Base-by-base conservation (phyloP, 2,329 filamentous ascomycete species). In the Paracoccidioides lutzii region DNA sequence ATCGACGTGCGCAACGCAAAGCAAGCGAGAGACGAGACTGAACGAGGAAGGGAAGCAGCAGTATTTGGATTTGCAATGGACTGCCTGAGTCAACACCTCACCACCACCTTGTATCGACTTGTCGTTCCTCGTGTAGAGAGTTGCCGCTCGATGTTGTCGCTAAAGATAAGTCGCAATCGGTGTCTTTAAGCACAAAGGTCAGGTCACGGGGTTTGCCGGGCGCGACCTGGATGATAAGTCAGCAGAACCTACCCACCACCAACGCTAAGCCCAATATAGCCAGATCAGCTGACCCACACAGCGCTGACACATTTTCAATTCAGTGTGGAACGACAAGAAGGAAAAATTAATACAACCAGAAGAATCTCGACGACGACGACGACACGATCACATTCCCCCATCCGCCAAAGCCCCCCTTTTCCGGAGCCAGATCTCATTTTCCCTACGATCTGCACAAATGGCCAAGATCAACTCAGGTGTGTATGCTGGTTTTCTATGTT, bases 381-480 rank as follows among this genome's bases (percentile, higher is more conserved):
- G 51, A 52, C 49, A 43, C 28, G 41, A 43, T 30, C 22, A 12
- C 22, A 22, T n/a, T 44, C 40, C 4, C 28, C 40, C 38, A 38
- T 15, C 30, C 30, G 22, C 33, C 33, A 28, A 45, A 5, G 5
- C 6, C 37, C 10, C 33, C 28, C 49, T 41, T 28, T 52, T 22
- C 22, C 49, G n/a, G 35, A 52, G 55, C 54, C 57, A 59, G 57
- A 53, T 59, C 57, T 56, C 43, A 30, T 46, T 53, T 52, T 46
- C 15, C 50, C 44, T 49, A 28, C 53, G 64, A 64, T 66, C 61
- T 60, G 59, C 58, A 59, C 66, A 62, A 60, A 68, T 68, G 66
- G 59, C 64, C 56, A 65, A 66, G 59, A 59, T 60, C 54, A 66
- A 67, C 63, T 59, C 59, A 57, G 62, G 66, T 68, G 59, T 56